Evolutionary conservation across 2,329 filamentous ascomycete genomes (phyloP).

Genomic region (Calonectria crousiana): DNA sequence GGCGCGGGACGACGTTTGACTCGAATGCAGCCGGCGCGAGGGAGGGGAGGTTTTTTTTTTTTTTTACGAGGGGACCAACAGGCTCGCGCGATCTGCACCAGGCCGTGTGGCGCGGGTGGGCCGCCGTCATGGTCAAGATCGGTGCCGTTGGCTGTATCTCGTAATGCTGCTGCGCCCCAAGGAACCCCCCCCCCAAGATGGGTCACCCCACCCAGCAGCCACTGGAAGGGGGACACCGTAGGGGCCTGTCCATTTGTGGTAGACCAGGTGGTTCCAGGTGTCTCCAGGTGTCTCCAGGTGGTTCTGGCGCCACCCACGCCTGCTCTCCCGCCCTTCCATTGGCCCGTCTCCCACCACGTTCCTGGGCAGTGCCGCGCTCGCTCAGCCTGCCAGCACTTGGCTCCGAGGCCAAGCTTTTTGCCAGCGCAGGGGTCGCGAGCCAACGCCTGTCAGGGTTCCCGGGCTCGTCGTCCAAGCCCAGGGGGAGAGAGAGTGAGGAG

Average conservation of each 20-base stretch:
- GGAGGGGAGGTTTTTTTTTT: background rate
- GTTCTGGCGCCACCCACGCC: background rate
- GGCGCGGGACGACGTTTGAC: background rate
- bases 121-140: background rate
- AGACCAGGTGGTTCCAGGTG: too few species aligned
- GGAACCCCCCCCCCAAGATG: too few species aligned
- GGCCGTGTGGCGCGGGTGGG: background rate
- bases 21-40: background rate
- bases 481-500: too few species aligned
- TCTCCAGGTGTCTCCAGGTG: too few species aligned
- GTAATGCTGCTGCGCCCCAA: background rate
- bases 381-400: constrained; percentile 2
- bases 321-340: background rate
- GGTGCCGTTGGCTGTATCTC: background rate
- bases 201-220: background rate
- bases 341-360: background rate
- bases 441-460: constrained; percentile 2
- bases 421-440: background rate
- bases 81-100: background rate
- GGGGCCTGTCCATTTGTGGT: too few species aligned
- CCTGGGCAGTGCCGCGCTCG: background rate
- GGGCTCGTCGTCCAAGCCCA: too few species aligned
- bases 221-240: too few species aligned
- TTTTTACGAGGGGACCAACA: constrained; percentile 4
- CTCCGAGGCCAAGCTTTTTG: constrained; percentile 7